Conservation (phyloP, 352 stramenopile genomes). For the Phytophthora sp. region DNA sequence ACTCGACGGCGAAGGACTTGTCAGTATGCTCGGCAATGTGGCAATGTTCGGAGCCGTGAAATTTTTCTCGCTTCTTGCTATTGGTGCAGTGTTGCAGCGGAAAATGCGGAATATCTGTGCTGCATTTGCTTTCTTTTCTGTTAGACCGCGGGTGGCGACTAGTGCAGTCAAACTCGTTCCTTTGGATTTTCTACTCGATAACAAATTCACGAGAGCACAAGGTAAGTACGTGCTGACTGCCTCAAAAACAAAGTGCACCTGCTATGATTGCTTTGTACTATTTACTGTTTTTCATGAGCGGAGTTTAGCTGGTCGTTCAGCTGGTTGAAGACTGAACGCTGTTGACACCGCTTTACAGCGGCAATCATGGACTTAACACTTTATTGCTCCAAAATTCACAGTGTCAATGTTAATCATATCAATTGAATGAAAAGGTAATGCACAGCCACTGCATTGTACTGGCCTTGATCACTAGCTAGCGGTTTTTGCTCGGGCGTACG, state of each 20-base stretch:
- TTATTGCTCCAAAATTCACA: too few species aligned
- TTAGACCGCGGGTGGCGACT: neutral
- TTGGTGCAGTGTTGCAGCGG: neutral
- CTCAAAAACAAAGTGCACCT: too few species aligned
- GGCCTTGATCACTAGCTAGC: conserved; percentile 6
- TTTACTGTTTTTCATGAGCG: neutral
- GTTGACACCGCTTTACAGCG: too few species aligned
- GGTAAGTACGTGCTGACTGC: too few species aligned
- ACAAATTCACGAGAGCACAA: neutral
- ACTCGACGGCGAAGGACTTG: neutral
- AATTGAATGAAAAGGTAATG: conserved; percentile 13
- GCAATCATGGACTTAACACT: neutral
- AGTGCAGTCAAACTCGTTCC: neutral
- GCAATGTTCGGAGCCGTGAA: neutral
- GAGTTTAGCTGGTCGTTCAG: neutral
- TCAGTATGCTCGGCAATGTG: neutral
- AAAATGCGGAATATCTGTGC: neutral
- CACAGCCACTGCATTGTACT: conserved; percentile 12
- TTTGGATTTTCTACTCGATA: neutral
- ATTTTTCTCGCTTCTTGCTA: neutral
- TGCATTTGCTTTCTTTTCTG: neutral
- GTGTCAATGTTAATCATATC: neutral
- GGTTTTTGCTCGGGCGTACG: conserved; percentile 25
- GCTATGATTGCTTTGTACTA: neutral
- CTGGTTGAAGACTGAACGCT: too few species aligned